Evolutionary conservation across 2,329 filamentous ascomycete genomes (phyloP).

Genomic region (Diaporthe sp.): DNA sequence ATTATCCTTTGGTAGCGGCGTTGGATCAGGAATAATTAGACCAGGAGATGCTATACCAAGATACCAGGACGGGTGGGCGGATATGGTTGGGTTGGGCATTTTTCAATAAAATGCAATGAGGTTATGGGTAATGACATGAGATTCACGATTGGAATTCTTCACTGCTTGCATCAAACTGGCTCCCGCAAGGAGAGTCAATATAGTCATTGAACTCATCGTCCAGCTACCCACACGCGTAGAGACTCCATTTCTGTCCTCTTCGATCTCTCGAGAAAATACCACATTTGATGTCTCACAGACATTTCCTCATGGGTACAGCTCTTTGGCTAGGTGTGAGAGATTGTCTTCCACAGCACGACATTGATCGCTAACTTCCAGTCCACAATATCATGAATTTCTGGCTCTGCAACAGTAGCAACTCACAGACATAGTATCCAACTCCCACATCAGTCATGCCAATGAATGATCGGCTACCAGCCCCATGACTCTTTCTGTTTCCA

Average conservation of each 20-base stretch:
- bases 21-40: background rate
- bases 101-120: background rate
- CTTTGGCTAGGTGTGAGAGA: background rate
- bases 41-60: constrained; percentile 1
- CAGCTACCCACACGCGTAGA: background rate
- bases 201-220: background rate
- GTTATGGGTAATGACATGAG: background rate
- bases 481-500: background rate
- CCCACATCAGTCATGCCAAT: background rate
- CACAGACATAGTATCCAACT: too few relatives aligned
- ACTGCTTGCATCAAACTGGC: background rate
- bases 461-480: background rate
- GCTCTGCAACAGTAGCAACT: too few relatives aligned
- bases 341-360: background rate
- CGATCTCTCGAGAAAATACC: background rate
- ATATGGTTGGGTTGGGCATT: background rate
- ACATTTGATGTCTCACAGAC: background rate
- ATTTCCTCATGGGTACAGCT: too few relatives aligned
- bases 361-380: background rate
- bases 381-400: background rate
- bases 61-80: constrained; percentile 1
- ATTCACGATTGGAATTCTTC: background rate
- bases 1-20: background rate
- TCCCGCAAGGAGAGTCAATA: background rate
- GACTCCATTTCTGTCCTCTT: background rate